Evolutionary conservation across 345 rosid species (phyloP), one percentile per base, ranked within the genome.

Genomic region (Carallia pectinifolia): DNA sequence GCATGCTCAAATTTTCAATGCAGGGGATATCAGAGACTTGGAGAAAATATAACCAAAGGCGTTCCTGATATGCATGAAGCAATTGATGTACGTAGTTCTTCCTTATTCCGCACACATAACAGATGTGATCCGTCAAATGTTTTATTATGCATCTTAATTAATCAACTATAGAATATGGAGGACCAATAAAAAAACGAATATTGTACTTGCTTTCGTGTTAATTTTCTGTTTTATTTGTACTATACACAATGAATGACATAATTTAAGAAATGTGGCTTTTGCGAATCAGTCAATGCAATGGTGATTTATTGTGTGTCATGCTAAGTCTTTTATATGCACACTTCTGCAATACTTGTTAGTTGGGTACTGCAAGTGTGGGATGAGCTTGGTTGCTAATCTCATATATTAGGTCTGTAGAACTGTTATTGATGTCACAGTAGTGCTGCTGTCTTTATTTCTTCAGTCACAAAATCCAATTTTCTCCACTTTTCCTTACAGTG

Each of bases 11-110:
- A n/a, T 47, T 79, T 62, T 71, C 15, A 53, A 15, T 84, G 82
- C 88, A 93, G 98, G 80, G 98, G 95, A 75, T 93, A 87, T 83
- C 91, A 93, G 75, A 88, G 85, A 66, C 38, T 91, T 52, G 89
- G 88, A 64, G 95, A 91, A 82, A 93, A 93, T 71, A 69, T 93
- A 70, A 93, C 98, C 17, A 85, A 91, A 77, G 98, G 89, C 23
- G 64, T 59, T n/a, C 90, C 94, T 60, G 96, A 93, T 63, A 79
- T 86, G 61, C 96, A 85, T 7, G 93, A 91, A 85, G 97, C 98
- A 58, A 87, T 93, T 62, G 97, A 93, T 81, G 95, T 93, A 71
- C 31, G 88, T 27, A 56, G 29, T 19, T 79, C 29, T 71, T 50
- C 19, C 58, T 68, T 27, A 34, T 13, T 50, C 52, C 31, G 4